A percentile compares a stretch with the other conserved stretches of the same genome.
Conservation (phyloP, 2,329 filamentous ascomycete genomes). For the Sclerotinia spermophila region DNA sequence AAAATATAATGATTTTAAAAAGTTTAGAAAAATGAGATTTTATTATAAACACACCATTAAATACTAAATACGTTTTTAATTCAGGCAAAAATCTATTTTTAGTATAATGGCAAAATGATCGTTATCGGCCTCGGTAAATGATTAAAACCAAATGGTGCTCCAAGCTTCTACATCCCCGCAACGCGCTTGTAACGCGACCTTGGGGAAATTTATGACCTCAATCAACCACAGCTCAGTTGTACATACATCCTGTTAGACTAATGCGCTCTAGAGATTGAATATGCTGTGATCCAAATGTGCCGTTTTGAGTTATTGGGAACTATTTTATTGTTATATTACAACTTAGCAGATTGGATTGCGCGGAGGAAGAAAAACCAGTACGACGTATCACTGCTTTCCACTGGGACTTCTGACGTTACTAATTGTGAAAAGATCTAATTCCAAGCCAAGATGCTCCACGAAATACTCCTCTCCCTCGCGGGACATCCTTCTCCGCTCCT, state of each 20-base stretch:
- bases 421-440: slow-evolving; percentile 17
- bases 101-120: no score
- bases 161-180: background rate
- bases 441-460: slow-evolving; percentile 74
- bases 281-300: slow-evolving; percentile 33
- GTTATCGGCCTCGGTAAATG: no score
- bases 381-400: background rate
- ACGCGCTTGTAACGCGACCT: slow-evolving; percentile 7
- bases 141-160: background rate
- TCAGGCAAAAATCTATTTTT: no score
- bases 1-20: no score
- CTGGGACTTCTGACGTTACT: slow-evolving; percentile 18
- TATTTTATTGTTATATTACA: slow-evolving; percentile 32
- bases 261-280: background rate
- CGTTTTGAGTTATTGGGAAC: slow-evolving; percentile 36
- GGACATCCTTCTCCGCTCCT: slow-evolving; percentile 90
- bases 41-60: no score
- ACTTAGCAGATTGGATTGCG: slow-evolving; percentile 27
- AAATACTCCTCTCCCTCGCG: slow-evolving; percentile 93
- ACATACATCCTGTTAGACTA: background rate
- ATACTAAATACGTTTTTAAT: no score
- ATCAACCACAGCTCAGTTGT: background rate
- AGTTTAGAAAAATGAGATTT: no score
- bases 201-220: slow-evolving; percentile 5
- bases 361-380: slow-evolving; percentile 8